A percentile compares a stretch with the other conserved stretches of the same genome.
Conservation (phyloP, 176 grass and related monocot genomes). For the Eragrostis nindensis region DNA sequence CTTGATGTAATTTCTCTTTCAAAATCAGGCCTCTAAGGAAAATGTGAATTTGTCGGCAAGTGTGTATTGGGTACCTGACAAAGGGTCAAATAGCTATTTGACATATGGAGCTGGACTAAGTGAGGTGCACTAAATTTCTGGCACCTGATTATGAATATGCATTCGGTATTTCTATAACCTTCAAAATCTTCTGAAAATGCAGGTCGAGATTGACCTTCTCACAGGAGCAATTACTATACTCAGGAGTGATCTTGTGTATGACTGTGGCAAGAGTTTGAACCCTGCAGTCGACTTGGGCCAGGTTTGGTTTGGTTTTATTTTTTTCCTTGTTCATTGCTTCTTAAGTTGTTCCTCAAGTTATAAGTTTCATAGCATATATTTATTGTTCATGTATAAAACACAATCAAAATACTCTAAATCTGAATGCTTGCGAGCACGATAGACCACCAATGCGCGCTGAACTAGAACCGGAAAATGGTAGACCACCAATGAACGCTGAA, state of each 20-base stretch:
- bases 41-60: slow-evolving; percentile 67
- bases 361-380: not conserved
- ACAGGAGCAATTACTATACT: slow-evolving; percentile 65
- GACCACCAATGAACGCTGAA: not conserved
- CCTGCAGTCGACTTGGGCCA: slow-evolving; percentile 75
- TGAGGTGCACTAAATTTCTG: slow-evolving; percentile 34
- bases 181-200: not conserved
- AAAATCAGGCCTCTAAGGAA: slow-evolving; percentile 43
- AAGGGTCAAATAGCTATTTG: slow-evolving; percentile 40
- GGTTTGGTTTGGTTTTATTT: slow-evolving; percentile 34
- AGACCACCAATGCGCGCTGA: not conserved
- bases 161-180: not conserved
- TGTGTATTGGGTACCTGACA: slow-evolving; percentile 54
- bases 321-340: not conserved
- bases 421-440: not conserved
- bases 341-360: not conserved
- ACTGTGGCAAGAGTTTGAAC: slow-evolving; percentile 75
- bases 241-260: slow-evolving; percentile 57
- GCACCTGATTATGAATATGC: not conserved
- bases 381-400: too few relatives aligned
- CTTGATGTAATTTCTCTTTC: not conserved
- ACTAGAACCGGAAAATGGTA: not conserved
- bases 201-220: slow-evolving; percentile 73
- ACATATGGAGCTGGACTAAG: slow-evolving; percentile 75
- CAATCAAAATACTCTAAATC: not conserved